Percentiles rank a stretch among this genome's conserved stretches.
phyloP scores from a whole-genome alignment of 345 rosid genomes.

The Gossypium stocksii region DNA sequence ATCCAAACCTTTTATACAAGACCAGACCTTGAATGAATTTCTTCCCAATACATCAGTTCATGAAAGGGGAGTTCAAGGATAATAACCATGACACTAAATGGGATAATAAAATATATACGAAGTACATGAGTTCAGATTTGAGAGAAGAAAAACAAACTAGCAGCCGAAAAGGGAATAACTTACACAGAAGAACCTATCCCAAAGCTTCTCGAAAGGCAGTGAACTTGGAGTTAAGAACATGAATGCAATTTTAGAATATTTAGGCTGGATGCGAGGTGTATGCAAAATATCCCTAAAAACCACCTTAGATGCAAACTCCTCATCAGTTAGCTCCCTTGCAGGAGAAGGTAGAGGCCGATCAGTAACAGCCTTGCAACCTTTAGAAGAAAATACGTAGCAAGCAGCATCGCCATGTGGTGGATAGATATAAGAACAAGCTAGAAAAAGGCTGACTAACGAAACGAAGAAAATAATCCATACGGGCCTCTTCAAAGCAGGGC shows the following conservation, averaged over 20 bases:
- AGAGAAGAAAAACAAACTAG: neutral
- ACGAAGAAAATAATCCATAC: conserved; percentile 74
- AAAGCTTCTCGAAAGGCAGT: conserved; percentile 57
- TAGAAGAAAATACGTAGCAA: conserved; percentile 72
- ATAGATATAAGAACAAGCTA: conserved; percentile 61
- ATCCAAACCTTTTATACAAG: neutral
- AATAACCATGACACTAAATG: neutral
- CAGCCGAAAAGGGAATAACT: conserved; percentile 7
- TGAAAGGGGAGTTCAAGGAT: neutral
- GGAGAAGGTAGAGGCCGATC: conserved; percentile 91
- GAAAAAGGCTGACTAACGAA: conserved; percentile 65
- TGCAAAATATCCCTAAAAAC: conserved; percentile 66
- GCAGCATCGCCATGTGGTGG: conserved; percentile 69
- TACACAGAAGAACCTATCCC: conserved; percentile 44
- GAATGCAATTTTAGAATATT: conserved; percentile 75
- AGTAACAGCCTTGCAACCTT: conserved; percentile 73
- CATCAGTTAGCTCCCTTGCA: conserved; percentile 64
- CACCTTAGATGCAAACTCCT: conserved; percentile 71
- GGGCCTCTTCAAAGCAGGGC: conserved; percentile 67
- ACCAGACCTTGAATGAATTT: neutral
- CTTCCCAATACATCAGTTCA: neutral
- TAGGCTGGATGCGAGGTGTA: conserved; percentile 42
- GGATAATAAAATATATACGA: neutral
- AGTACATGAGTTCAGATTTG: neutral
- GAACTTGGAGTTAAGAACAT: conserved; percentile 84